phyloP scores from a whole-genome alignment of 352 stramenopile species.

The Globisporangium cederbergense region DNA sequence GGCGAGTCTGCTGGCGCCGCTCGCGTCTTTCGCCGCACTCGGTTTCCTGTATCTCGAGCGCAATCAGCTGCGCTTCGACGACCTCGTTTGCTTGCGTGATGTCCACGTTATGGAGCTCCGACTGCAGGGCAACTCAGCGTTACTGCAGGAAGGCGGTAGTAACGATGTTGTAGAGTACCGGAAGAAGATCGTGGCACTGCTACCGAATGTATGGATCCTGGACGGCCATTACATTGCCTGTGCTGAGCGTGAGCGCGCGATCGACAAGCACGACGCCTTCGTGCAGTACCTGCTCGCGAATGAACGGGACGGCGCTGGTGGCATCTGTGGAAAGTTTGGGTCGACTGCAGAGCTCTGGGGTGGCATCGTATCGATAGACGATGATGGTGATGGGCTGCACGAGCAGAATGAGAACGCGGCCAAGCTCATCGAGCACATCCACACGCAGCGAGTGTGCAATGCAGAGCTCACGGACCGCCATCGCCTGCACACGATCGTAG shows the following conservation, averaged over 20 bases:
- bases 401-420: constrained; percentile 12
- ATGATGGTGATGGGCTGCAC: neutral
- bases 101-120: constrained; percentile 55
- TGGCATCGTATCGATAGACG: neutral
- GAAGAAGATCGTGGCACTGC: constrained; percentile 40
- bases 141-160: constrained; percentile 22
- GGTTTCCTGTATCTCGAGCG: constrained; percentile 56
- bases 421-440: constrained; percentile 22
- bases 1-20: constrained; percentile 11
- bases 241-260: constrained; percentile 32
- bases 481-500: constrained; percentile 34
- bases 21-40: constrained; percentile 46
- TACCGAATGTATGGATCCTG: constrained; percentile 58
- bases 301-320: neutral
- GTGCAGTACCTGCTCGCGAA: constrained; percentile 23
- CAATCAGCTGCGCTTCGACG: constrained; percentile 42
- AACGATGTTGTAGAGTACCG: constrained; percentile 25
- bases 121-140: constrained; percentile 30
- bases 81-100: constrained; percentile 52
- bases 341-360: constrained; percentile 35
- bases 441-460: constrained; percentile 4
- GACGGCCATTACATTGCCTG: constrained; percentile 56
- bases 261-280: constrained; percentile 40
- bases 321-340: constrained; percentile 23
- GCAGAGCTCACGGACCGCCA: constrained; percentile 25